Base-by-base conservation (phyloP, 352 stramenopile species). In the Globisporangium rhizosaccharum region DNA sequence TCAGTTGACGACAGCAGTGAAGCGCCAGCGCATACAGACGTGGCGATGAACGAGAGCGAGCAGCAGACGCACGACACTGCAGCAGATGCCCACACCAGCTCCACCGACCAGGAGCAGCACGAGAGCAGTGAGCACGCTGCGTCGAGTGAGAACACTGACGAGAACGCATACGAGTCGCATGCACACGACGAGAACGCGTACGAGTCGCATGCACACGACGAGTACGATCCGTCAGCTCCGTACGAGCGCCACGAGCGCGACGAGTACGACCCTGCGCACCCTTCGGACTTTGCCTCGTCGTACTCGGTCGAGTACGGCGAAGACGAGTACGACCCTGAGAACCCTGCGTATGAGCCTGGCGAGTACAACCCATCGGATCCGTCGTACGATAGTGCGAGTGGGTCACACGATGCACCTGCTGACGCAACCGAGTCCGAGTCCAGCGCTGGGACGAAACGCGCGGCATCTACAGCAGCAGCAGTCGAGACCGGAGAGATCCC, bases 281-380 rank as follows among this genome's bases (percentile, higher is more conserved):
- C 64, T 36, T 44, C 42, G 9, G 47, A 26, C 3, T 28, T 56
- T 36, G 48, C 50, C 18, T 28, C 46, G 0, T 25, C 49, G 37
- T 57, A 73, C 18, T 67, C 70, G 44, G 71, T 67, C 20, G 44
- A 58, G 48, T 63, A 59, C 46, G 55, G 63, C 11, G 55, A 73
- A 37, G 69, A 79, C 28, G 71, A 76, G 47, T 80, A 82, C 28
- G 67, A 78, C 33, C 73, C 68, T 17, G 73, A 72, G 20, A 62
- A 72, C 66, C 73, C 71, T 20, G 73, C 68, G 17, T 71, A 57
- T 6, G 46, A 57, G n/a, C 26, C 17, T 7, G 20, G 56, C 2
- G 23, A 36, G 23, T 57, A 66, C 36, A 45, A 57, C 59, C 44
- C 62, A 6, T 48, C 51, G 17, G 6, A 60, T 25, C 49, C 55